Percentiles rank a stretch among this genome's conserved stretches.
phyloP scores from a whole-genome alignment of 2,329 filamentous ascomycete genomes.

The Boeremia lycopersici region DNA sequence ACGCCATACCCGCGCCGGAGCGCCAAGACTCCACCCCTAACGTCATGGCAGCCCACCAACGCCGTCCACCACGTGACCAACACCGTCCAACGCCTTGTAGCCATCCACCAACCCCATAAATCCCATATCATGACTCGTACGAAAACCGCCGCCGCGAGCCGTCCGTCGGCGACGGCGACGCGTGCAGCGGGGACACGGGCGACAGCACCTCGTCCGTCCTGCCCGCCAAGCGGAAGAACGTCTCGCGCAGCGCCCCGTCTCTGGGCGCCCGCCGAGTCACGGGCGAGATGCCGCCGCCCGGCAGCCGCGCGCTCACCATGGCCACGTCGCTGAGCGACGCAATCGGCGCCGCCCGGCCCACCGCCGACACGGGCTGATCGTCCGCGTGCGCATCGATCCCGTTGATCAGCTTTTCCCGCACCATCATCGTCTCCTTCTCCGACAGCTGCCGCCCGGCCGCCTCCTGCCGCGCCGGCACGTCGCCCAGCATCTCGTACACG shows the following conservation, averaged over 20 bases:
- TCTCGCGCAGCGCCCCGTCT: conserved; percentile 40
- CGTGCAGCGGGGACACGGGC: conserved; percentile 45
- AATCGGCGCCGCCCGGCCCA: conserved; percentile 2
- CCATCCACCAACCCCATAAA: too few relatives aligned
- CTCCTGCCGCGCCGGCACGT: conserved; percentile 60
- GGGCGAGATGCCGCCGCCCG: conserved; percentile 31
- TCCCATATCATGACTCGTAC: conserved; percentile 49
- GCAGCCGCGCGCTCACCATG: conserved; percentile 34
- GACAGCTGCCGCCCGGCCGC: conserved; percentile 54
- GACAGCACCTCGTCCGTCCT: conserved; percentile 38
- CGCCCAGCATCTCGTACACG: conserved; percentile 60
- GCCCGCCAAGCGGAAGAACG: conserved; percentile 37
- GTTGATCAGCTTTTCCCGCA: conserved; percentile 54
- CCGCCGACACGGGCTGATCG: conserved; percentile 13
- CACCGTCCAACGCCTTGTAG: conserved; percentile 1
- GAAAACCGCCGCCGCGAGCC: conserved; percentile 44
- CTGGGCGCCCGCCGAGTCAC: conserved; percentile 40
- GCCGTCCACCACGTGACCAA: not conserved
- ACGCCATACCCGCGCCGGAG: not conserved
- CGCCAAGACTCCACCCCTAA: too few relatives aligned
- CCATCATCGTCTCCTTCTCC: conserved; percentile 56
- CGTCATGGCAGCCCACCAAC: too few relatives aligned
- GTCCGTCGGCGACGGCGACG: conserved; percentile 28
- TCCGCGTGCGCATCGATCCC: conserved; percentile 47
- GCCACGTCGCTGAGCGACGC: conserved; percentile 28